Evolutionary conservation across 2,329 filamentous ascomycete species (phyloP), one percentile per base, ranked within the genome.

Genomic region (Aspergillus pseudoglaucus): DNA sequence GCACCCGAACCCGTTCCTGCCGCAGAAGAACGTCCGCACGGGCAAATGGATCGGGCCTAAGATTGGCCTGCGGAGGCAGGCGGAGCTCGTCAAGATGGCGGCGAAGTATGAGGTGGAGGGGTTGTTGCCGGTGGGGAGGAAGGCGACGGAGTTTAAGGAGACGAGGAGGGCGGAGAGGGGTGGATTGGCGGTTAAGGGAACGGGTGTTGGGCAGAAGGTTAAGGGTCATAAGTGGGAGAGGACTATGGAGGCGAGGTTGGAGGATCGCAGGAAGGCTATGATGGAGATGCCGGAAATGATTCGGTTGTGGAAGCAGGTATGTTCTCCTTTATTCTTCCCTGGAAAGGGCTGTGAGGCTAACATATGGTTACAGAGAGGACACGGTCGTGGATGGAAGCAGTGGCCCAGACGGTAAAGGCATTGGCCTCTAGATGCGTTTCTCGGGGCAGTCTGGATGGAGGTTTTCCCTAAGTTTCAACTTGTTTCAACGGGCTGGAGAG

Each of bases 141-240:
- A 95, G 79, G 83, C 83, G 59, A 85, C 84, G 2, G 85, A 83
- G 78, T 72, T 65, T 57, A 69, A 71, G 67, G 79, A 90, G 62
- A 78, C 81, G 61, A 80, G 83, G 67, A 76, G 88, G 49, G 81
- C 89, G 49, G 87, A 94, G 75, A 79, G 85, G 55, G 37, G 37
- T 22, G 91, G 90, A 44, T 67, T 95, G 68, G 79, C 84, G 53
- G 87, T 96, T 49, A 91, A 90, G 80, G 91, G 91, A 60, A 97
- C 91, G 1, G 91, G 93, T 77, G 83, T 89, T 57, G 91, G 90
- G 49, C 84, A 96, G 73, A 84, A 80, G 71, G 91, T 96, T 68
- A 98, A 97, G 85, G 93, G 93, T 69, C 91, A 96, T 72, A 79
- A 83, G 60, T 88, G 90, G 82, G 93, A 98, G 77, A 82, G 93